Evolutionary conservation across 192 early-diverging fungal species (phyloP), one percentile per base, ranked within the genome.

Genomic region (Coemansia sp.): DNA sequence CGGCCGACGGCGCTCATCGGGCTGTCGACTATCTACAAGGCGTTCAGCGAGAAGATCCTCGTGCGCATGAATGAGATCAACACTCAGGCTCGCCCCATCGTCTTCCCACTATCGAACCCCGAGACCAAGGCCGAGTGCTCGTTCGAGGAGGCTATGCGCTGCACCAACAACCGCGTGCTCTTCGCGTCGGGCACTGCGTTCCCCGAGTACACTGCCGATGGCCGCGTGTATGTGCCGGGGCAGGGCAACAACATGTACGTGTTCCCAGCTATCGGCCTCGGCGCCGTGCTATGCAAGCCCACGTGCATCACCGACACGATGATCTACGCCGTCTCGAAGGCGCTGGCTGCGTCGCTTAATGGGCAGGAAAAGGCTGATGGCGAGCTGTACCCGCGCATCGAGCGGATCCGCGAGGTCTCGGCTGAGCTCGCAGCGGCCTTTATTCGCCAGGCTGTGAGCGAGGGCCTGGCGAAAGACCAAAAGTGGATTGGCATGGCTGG

Each of bases 241-340:
- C 93, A 95, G 77, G 94, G 92, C 53, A 95, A 96, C 85, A 96
- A 96, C 84, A 94, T 94, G 91, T 98, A 96, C 74, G 91, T 93
- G 62, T 98, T 97, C 88, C 96, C 96, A n/a, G 91, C 94, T 58
- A 88, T 98, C 41, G 96, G 96, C 5, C 85, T 96, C 25, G 96
- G 96, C 63, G 78, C 91, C 12, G 87, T 90, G 45, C 75, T 97
- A 32, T 89, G 92, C 66, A 89, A 90, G 69, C 84, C 94, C 23
- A 50, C 57, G n/a, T 66, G 50, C 23, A 91, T 97, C 60, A 90
- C 92, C 27, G 91, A 95, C 70, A 82, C 77, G 48, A 91, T 97
- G 93, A 87, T 98, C 41, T 93, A 89, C 68, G 80, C 85, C 17
- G 85, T 90, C 11, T 87, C 95, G 19, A 86, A 86, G 87, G 39